Evolutionary conservation across 73 alveolate genomes (phyloP), one percentile per base, ranked within the genome.

Genomic region (Durusdinium trenchii): DNA sequence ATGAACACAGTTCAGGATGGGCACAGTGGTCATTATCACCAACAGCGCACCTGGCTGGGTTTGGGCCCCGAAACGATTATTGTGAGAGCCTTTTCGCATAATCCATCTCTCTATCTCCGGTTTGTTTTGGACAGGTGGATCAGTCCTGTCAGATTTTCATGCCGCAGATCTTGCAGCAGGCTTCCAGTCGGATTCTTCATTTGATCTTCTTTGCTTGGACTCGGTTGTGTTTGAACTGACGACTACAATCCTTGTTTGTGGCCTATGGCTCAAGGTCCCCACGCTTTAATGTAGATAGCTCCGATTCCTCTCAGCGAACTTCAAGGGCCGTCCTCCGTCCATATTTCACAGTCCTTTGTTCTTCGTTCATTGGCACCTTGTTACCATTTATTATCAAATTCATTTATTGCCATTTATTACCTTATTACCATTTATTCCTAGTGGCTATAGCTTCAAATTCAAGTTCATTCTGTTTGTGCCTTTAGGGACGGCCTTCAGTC

Each of bases 1-100:
- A 69, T 42, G 3, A 1, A 69, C 1, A 42, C 20, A 1, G 45
- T 3, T 3, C 51, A 89, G 96, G 96, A 28, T 89, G 86, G 96
- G 96, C 71, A 62, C 81, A 50, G 82, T 71, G 18, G 91, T 92
- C 91, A 69, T 92, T 38, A 73, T 92, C 51, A 92, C 98, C 57
- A 92, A 92, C 79, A 92, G 98, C 47, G 98, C 98, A 36, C 98
- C 98, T 40, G 98, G 98, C 61, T 92, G 98, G 98, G 98, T 32
- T 43, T 32, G 60, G 54, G 42, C 82, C 96, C 52, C 4, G 0
- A 32, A 45, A 47, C 35, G 46, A 5, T 7, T 36, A 18, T 36
- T 14, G 52, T 43, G 35, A 3, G 52, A 0, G 48, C 26, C 54
- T 26, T 2, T 67, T 18, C 42, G 42, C 10, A 38, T 6, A 64